These are phyloP conservation scores for Ogataea dorogensis DNA, from an alignment of 805 yeast genomes.

Conservation along the genomic window DNA sequence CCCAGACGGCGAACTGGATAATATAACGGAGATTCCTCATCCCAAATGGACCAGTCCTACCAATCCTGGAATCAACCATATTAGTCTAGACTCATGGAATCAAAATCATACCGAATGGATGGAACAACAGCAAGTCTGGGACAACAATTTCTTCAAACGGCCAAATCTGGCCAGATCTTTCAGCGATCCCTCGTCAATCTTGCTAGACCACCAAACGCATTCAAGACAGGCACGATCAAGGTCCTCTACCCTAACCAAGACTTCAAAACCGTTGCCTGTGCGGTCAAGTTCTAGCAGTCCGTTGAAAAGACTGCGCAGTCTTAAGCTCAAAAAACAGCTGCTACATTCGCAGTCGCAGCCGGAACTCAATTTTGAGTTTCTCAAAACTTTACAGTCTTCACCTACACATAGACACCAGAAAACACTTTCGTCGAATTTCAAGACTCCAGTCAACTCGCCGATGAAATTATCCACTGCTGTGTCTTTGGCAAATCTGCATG, in stretches of 20 bases:
- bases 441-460: conserved; percentile 19
- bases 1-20: conserved; percentile 11
- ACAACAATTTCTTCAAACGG: conserved; percentile 11
- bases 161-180: conserved; percentile 17
- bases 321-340: conserved; percentile 20
- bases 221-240: conserved; percentile 9
- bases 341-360: conserved; percentile 22
- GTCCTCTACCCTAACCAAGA: conserved; percentile 11
- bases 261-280: conserved; percentile 9
- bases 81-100: conserved; percentile 33
- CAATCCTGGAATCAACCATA: conserved; percentile 20
- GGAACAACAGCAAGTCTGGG: conserved; percentile 17
- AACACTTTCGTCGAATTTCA: conserved; percentile 18
- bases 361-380: conserved; percentile 29
- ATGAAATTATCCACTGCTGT: conserved; percentile 1
- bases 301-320: conserved; percentile 26
- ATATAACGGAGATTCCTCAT: conserved; percentile 26
- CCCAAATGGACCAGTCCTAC: conserved; percentile 17
- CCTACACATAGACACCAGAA: conserved; percentile 22
- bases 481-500: conserved; percentile 3
- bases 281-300: conserved; percentile 28
- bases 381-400: conserved; percentile 28
- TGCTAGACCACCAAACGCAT: conserved; percentile 7
- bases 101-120: conserved; percentile 24
- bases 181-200: conserved; percentile 24